phyloP scores from a whole-genome alignment of 1,284 basidiomycete genomes.

The Volvariella volvacea region DNA sequence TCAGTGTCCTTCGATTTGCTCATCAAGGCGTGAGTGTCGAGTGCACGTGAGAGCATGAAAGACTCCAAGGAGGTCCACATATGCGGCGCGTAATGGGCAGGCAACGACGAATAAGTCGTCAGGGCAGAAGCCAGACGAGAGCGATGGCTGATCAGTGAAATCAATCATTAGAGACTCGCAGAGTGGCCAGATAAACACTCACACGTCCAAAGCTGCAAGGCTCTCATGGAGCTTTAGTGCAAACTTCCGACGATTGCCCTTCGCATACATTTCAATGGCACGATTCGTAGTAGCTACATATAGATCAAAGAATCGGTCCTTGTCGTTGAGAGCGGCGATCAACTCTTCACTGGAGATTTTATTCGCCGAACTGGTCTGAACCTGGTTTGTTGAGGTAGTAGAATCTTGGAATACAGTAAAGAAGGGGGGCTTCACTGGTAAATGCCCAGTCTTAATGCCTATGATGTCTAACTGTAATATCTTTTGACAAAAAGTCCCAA shows the following conservation, averaged over 20 bases:
- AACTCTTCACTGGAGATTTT: constrained; percentile 62
- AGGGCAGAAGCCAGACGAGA: constrained; percentile 55
- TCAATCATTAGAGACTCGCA: too few species aligned
- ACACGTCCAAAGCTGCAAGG: constrained; percentile 85
- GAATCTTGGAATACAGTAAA: constrained; percentile 30
- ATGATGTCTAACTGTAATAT: constrained; percentile 71
- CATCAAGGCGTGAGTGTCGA: constrained; percentile 54
- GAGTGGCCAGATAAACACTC: constrained; percentile 36
- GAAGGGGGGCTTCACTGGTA: constrained; percentile 73
- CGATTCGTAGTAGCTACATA: constrained; percentile 73
- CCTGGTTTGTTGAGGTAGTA: constrained; percentile 10
- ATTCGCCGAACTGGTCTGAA: constrained; percentile 22
- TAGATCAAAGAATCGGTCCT: constrained; percentile 63
- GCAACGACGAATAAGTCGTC: constrained; percentile 67
- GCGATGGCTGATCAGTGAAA: constrained; percentile 72
- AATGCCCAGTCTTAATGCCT: constrained; percentile 64
- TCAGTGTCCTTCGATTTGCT: constrained; percentile 55
- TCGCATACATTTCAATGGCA: constrained; percentile 77
- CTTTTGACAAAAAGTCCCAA: constrained; percentile 1
- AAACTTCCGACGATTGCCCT: constrained; percentile 76
- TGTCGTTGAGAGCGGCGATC: constrained; percentile 50
- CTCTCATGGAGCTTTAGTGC: constrained; percentile 79
- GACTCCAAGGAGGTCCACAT: constrained; percentile 75
- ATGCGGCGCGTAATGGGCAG: constrained; percentile 76
- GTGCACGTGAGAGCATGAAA: constrained; percentile 64